Percentiles rank a stretch among this genome's conserved stretches.
Conservation (phyloP, 225 moss, liverwort and hornwort species). For the Marchantia polymorpha region DNA sequence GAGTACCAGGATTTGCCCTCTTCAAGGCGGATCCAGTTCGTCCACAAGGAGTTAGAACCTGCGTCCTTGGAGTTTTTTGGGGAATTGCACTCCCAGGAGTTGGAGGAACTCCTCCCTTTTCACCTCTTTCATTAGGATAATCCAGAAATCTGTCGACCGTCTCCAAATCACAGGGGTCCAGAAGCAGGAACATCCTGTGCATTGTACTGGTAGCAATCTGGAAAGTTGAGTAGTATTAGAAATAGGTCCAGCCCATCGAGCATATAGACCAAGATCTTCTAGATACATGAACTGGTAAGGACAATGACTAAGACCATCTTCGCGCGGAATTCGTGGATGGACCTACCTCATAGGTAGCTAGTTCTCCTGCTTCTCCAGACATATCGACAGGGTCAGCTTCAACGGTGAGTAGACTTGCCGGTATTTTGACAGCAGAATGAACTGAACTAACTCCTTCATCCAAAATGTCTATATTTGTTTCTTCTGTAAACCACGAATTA, state of each 20-base stretch:
- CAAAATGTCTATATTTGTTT: slow-evolving; percentile 45
- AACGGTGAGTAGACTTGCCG: slow-evolving; percentile 39
- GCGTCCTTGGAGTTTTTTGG: neutral
- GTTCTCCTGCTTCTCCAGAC: slow-evolving; percentile 49
- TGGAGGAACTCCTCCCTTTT: slow-evolving; percentile 12
- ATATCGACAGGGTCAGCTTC: slow-evolving; percentile 45
- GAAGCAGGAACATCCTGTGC: slow-evolving; percentile 52
- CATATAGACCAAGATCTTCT: neutral
- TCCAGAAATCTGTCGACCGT: slow-evolving; percentile 47
- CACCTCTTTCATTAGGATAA: slow-evolving; percentile 11
- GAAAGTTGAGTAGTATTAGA: slow-evolving; percentile 8
- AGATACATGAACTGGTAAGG: neutral
- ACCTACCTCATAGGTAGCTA: slow-evolving; percentile 47
- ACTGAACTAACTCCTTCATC: slow-evolving; percentile 31
- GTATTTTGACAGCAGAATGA: slow-evolving; percentile 33
- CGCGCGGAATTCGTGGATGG: no score
- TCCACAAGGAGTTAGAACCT: neutral
- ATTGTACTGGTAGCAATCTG: slow-evolving; percentile 52
- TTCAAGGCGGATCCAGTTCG: slow-evolving; percentile 2
- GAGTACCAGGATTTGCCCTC: slow-evolving; percentile 15
- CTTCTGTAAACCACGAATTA: slow-evolving; percentile 30
- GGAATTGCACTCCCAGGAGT: slow-evolving; percentile 29
- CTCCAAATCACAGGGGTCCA: slow-evolving; percentile 48
- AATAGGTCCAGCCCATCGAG: neutral
- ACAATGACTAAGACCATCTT: neutral